Evolutionary conservation across 192 early-diverging fungal species (phyloP), one percentile per base, ranked within the genome.

Genomic region (Gryganskiella cystojenkinii): DNA sequence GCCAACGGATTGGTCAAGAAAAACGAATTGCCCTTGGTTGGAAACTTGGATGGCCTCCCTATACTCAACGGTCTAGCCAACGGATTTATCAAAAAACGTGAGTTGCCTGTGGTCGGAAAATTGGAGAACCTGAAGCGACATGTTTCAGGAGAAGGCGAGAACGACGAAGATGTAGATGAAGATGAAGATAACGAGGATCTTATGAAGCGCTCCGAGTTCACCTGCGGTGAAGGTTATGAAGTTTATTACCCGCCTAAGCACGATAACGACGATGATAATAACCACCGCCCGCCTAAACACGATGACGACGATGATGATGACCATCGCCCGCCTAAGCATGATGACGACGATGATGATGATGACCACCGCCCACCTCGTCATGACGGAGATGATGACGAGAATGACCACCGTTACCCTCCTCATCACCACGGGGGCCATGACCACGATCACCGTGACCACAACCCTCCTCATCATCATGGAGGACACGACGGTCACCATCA

Each of bases 1-100:
- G 30, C n/a, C 3, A 34, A n/a, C 31, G 0, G 22, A 11, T 17
- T 59, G 57, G 45, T 15, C 40, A 59, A 59, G 42, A 37, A 25
- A 3, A 22, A 45, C 9, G 37, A 9, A 5, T 13, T 13, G 5
- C 7, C 13, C 37, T 5, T 40, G 13, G 37, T 5, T 40, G 37
- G 37, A 9, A 5, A 9, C 37, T 40, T 40, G 37, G 13, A 40
- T 9, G 37, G 37, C 13, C 52, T 54, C 8, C 37, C 57, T 24
- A 10, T 43, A 4, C 3, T 14, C 27, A 19, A 43, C 15, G 35
- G 25, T 7, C 20, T 45, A 0, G 57, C 45, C 27, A 14, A 1
- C 7, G 43, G 27, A 10, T 3, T n/a, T 58, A 17, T 58, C 31
- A 22, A 25, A 25, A 64, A 64, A 25, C 52, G 64, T 40, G n/a